Evolutionary conservation across 148 eudicot genomes (phyloP).

Genomic region (Fagopyrum tataricum): DNA sequence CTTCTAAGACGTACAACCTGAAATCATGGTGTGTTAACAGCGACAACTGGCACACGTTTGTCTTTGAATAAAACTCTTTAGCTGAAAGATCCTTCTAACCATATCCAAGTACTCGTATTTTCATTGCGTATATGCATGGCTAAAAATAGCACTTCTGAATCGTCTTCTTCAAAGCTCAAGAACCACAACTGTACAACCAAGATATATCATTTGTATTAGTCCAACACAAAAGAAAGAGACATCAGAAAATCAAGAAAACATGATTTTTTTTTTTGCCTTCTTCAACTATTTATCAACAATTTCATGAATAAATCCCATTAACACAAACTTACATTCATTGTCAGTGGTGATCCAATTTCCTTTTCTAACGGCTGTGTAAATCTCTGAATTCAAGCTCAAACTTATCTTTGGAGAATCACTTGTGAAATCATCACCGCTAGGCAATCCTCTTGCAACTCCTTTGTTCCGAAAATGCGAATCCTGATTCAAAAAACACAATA

Average conservation of each 20-base stretch:
- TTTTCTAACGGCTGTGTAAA: constrained; percentile 27
- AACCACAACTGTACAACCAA: constrained; percentile 58
- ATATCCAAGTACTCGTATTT: too few relatives aligned
- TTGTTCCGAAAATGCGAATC: constrained; percentile 55
- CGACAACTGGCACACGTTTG: too few relatives aligned
- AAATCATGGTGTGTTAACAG: too few relatives aligned
- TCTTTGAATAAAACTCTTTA: too few relatives aligned
- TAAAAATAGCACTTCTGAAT: background rate
- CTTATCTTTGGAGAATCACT: constrained; percentile 82
- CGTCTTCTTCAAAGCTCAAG: constrained; percentile 53
- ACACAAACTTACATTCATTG: constrained; percentile 53
- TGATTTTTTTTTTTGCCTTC: background rate
- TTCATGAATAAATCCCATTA: background rate
- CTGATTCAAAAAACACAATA: constrained; percentile 28
- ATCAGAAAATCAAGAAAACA: background rate
- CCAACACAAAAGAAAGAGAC: background rate
- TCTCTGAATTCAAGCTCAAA: constrained; percentile 57
- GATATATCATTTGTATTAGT: background rate
- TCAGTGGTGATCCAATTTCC: constrained; percentile 91
- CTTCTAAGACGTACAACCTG: too few relatives aligned
- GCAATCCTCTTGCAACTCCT: background rate
- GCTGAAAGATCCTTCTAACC: too few relatives aligned
- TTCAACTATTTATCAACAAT: background rate
- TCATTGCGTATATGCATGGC: background rate
- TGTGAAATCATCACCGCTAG: constrained; percentile 32